Evolutionary conservation across 2,329 filamentous ascomycete species (phyloP).

Genomic region (Raffaelea arxii): DNA sequence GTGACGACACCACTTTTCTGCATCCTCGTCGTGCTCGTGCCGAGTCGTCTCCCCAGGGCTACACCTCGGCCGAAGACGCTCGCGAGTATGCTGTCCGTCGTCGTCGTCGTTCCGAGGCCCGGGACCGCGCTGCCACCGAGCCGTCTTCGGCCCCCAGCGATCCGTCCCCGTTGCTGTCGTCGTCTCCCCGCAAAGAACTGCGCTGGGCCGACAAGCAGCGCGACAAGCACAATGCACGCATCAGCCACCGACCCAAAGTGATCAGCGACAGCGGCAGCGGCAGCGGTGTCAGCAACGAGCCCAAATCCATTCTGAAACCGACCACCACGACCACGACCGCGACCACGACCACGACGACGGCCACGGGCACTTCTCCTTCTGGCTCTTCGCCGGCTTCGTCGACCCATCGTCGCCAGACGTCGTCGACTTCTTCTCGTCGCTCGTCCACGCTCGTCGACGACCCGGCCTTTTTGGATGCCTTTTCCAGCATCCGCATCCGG

Average conservation of each 20-base stretch:
- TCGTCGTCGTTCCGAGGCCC: conserved; percentile 10
- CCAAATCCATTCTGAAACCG: conserved; percentile 23
- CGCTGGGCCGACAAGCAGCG: conserved; percentile 21
- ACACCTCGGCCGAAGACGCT: conserved; percentile 14
- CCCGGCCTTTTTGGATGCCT: conserved; percentile 1
- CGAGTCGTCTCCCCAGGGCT: conserved; percentile 8
- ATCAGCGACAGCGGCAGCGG: neutral
- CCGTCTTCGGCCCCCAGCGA: conserved; percentile 10
- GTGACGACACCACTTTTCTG: conserved; percentile 1
- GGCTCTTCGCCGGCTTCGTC: neutral
- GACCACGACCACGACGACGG: conserved; percentile 1
- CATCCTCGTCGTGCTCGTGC: conserved; percentile 4
- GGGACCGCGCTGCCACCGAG: conserved; percentile 9
- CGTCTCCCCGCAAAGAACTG: conserved; percentile 15
- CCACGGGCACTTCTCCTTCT: no score
- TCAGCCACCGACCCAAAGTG: conserved; percentile 17
- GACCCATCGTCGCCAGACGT: neutral
- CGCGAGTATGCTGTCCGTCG: conserved; percentile 10
- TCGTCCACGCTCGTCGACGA: conserved; percentile 2
- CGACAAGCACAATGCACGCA: conserved; percentile 20
- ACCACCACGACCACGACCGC: neutral
- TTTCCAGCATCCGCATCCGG: conserved; percentile 10
- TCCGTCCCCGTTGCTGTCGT: conserved; percentile 5
- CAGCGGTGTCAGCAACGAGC: conserved; percentile 11
- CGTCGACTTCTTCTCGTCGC: neutral